phyloP scores from a whole-genome alignment of 2,329 filamentous ascomycete genomes.

The Albifimbria verrucaria region DNA sequence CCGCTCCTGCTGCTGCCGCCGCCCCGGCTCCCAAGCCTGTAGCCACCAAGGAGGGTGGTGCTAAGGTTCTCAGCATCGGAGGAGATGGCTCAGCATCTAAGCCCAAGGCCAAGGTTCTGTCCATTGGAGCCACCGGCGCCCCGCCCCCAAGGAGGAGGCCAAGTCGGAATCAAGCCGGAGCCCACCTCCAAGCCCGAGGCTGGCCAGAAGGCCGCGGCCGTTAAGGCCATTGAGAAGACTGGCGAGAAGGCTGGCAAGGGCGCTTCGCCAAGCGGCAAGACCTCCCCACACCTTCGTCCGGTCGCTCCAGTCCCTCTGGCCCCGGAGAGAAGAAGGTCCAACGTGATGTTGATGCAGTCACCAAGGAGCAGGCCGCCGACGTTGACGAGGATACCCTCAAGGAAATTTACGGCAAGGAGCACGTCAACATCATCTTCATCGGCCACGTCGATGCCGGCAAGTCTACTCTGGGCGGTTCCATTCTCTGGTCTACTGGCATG shows the following conservation, averaged over 20 bases:
- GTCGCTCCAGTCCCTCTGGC: constrained; percentile 73
- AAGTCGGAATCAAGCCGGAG: constrained; percentile 49
- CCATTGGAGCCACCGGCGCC: constrained; percentile 33
- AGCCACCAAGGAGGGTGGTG: constrained; percentile 50
- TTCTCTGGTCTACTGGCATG: constrained; percentile 93
- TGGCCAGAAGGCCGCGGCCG: constrained; percentile 78
- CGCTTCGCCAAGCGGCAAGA: constrained; percentile 56
- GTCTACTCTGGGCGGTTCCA: constrained; percentile 90
- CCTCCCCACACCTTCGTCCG: constrained; percentile 81
- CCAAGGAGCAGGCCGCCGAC: constrained; percentile 76
- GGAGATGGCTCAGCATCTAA: constrained; percentile 52
- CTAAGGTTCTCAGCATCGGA: constrained; percentile 70
- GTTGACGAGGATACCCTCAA: constrained; percentile 72
- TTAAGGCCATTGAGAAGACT: constrained; percentile 90
- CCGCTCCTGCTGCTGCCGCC: constrained; percentile 36
- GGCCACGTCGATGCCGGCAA: constrained; percentile 98
- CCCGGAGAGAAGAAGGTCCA: constrained; percentile 46
- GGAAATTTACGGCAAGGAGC: constrained; percentile 93
- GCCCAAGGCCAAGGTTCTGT: constrained; percentile 46
- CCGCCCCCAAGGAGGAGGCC: constrained; percentile 43
- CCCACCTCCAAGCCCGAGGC: constrained; percentile 56
- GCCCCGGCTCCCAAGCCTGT: constrained; percentile 47
- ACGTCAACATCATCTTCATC: constrained; percentile 94
- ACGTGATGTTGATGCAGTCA: constrained; percentile 78
- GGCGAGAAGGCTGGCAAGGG: constrained; percentile 57